A percentile compares a stretch with the other conserved stretches of the same genome.
Evolutionary conservation across 1,284 basidiomycete species (phyloP).

Genomic region (Rhodotorula sp.): DNA sequence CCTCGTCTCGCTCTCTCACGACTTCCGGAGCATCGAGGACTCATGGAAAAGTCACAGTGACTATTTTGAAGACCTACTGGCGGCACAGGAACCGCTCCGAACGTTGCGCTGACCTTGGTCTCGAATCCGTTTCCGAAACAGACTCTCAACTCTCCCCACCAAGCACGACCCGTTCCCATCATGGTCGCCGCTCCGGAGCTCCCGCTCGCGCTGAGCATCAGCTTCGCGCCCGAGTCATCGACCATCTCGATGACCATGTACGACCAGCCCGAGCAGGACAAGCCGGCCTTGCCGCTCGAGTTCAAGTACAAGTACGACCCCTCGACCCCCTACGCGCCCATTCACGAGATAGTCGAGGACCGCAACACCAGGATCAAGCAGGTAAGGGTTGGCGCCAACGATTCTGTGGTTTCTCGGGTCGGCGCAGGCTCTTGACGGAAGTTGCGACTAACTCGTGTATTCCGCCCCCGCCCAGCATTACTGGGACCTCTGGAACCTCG

Average conservation of each 20-base stretch:
- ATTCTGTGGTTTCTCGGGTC: background rate
- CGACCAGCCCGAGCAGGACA: slow-evolving; percentile 59
- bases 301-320: slow-evolving; percentile 87
- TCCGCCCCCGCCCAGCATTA: slow-evolving; percentile 49
- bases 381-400: slow-evolving; percentile 22
- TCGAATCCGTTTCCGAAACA: background rate
- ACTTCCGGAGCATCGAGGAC: background rate
- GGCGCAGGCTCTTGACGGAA: background rate
- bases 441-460: background rate
- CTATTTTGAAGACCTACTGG: background rate
- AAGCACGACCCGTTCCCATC: background rate
- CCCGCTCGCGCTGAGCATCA: slow-evolving; percentile 50
- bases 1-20: background rate
- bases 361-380: slow-evolving; percentile 89
- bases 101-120: background rate
- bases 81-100: background rate
- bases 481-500: slow-evolving; percentile 95
- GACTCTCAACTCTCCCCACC: background rate
- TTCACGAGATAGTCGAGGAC: slow-evolving; percentile 82
- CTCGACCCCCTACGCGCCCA: slow-evolving; percentile 83
- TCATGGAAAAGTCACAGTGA: background rate
- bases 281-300: slow-evolving; percentile 72
- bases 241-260: slow-evolving; percentile 74
- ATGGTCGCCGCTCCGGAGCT: slow-evolving; percentile 34
- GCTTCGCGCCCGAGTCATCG: slow-evolving; percentile 59